phyloP scores from a whole-genome alignment of 2,329 filamentous ascomycete genomes.

The Microsporum ferrugineum region DNA sequence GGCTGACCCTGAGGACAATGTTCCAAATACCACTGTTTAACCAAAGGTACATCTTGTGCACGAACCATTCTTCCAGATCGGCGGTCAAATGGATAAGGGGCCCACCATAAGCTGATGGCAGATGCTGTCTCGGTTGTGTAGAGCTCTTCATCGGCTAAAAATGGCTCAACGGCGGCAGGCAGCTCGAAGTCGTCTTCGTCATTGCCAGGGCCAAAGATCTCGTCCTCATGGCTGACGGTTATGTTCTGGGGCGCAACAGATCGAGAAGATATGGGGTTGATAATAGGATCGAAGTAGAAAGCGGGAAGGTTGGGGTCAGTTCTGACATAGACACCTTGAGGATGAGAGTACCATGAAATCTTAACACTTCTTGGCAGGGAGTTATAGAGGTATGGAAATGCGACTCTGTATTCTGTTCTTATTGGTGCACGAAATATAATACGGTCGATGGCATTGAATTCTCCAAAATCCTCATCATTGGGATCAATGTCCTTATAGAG shows the following conservation, averaged over 20 bases:
- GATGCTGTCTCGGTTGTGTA: slow-evolving; percentile 81
- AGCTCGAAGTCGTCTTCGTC: slow-evolving; percentile 77
- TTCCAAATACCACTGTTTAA: slow-evolving; percentile 98
- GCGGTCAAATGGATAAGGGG: slow-evolving; percentile 88
- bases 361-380: slow-evolving; percentile 89
- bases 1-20: slow-evolving; percentile 84
- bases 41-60: slow-evolving; percentile 88
- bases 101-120: slow-evolving; percentile 95
- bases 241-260: slow-evolving; percentile 90
- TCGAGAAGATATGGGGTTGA: slow-evolving; percentile 93
- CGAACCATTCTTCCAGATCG: slow-evolving; percentile 92
- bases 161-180: slow-evolving; percentile 69
- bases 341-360: slow-evolving; percentile 84
- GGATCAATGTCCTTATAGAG: slow-evolving; percentile 98
- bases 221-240: slow-evolving; percentile 83
- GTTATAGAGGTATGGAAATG: slow-evolving; percentile 92
- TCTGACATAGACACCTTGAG: slow-evolving; percentile 81
- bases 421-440: slow-evolving; percentile 97
- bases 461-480: slow-evolving; percentile 97
- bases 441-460: slow-evolving; percentile 98
- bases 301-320: slow-evolving; percentile 80
- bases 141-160: slow-evolving; percentile 77
- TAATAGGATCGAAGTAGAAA: slow-evolving; percentile 95
- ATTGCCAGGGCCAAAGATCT: slow-evolving; percentile 73
- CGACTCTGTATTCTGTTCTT: slow-evolving; percentile 88